Evolutionary conservation across 306 rosid genomes (phyloP), one percentile per base, ranked within the genome.

Genomic region (Dryas alaskensis): DNA sequence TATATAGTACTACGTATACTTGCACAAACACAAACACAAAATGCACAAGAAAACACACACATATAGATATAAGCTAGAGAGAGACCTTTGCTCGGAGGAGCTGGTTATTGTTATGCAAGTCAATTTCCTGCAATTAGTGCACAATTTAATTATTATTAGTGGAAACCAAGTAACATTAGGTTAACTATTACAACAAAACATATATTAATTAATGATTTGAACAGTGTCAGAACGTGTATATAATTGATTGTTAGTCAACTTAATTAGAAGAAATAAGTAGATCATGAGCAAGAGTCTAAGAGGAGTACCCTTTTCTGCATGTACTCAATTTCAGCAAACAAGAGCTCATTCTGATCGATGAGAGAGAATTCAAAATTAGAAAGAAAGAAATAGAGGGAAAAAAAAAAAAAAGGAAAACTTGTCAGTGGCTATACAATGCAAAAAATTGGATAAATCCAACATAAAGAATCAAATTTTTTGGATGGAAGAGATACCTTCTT

Each of bases 241-340:
- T 25, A 49, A 27, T 14, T 43, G 37, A 58, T 22, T 3, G 39
- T 43, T 65, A 10, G n/a, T 9, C 7, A 66, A 27, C 40, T 11
- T 47, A 27, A 27, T 27, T 27, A 47, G 44, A 67, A 67, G 44
- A 4, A 47, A 12, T 27, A 27, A 27, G 31, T 2, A 27, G 31
- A 27, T 27, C 31, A 72, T 42, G 17, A 51, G 12, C n/a, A 69
- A 44, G 11, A 47, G 44, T 53, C 45, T 7, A 73, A 65, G 67
- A 71, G 68, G 25, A 6, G 31, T 83, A 86, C 90, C 90, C 90
- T 83, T 69, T 90, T 90, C 70, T 92, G 95, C 98, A 92, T 92
- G 89, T 88, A 90, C 83, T 92, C 96, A 75, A 92, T 87, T 83
- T 92, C 98, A 25, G 90, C 85, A 80, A 90, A 88, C 82, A 90